A percentile compares a stretch with the other conserved stretches of the same genome.
These are phyloP conservation scores for Entomortierella parvispora DNA, from an alignment of 192 early-diverging fungal genomes.

Conservation along the genomic window DNA sequence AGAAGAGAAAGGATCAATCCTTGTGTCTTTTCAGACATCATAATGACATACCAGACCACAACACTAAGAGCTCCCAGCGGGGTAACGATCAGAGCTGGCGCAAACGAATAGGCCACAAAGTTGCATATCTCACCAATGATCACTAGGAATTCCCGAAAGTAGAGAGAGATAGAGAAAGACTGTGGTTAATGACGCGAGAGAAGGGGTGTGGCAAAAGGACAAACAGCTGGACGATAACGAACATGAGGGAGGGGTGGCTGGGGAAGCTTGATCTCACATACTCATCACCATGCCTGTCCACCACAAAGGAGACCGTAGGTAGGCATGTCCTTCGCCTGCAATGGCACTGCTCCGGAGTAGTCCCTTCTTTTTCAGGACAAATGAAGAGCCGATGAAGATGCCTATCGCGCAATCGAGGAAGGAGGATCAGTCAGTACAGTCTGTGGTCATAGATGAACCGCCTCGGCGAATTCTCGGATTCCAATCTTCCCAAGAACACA, in stretches of 20 bases:
- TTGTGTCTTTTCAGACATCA: too few species aligned
- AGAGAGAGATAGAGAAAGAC: background rate
- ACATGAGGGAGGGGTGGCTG: background rate
- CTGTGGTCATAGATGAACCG: background rate
- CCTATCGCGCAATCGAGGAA: too few species aligned
- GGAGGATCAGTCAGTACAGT: background rate
- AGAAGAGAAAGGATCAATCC: background rate
- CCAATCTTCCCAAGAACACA: background rate
- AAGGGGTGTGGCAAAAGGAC: background rate
- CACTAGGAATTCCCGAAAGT: constrained; percentile 65
- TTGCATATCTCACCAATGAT: constrained; percentile 93
- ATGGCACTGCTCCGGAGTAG: constrained; percentile 68
- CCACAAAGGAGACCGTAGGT: constrained; percentile 63
- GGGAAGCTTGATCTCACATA: constrained; percentile 20
- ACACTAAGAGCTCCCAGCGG: constrained; percentile 94
- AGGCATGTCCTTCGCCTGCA: constrained; percentile 65
- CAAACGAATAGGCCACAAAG: constrained; percentile 97
- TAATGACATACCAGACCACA: constrained; percentile 84
- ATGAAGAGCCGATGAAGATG: constrained; percentile 90
- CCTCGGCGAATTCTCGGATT: too few species aligned
- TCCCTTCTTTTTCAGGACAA: constrained; percentile 96
- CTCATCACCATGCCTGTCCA: constrained; percentile 70
- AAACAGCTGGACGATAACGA: background rate
- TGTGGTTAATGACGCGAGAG: background rate
- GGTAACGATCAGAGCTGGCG: constrained; percentile 97